Percentiles rank a stretch among this genome's conserved stretches.
Conservation (phyloP, 192 early-diverging fungal genomes). For the Backusella parvicylindrica region DNA sequence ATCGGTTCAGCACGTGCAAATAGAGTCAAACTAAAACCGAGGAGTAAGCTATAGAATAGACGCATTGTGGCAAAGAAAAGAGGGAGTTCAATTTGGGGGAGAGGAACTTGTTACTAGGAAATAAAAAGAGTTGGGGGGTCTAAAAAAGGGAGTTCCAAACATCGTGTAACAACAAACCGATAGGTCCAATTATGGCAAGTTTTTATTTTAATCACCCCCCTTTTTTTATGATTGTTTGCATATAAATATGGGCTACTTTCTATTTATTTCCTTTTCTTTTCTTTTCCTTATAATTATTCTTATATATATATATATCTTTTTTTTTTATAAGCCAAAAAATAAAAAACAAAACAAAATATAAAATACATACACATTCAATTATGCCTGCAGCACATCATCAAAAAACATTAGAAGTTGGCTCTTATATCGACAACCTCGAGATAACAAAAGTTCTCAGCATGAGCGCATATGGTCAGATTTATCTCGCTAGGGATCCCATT, state of each 20-base stretch:
- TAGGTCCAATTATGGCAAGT: neutral
- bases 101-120: neutral
- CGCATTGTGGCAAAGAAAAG: neutral
- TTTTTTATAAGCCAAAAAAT: neutral
- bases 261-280: slow-evolving; percentile 2
- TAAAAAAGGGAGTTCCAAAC: neutral
- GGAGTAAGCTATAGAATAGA: neutral
- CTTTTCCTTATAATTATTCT: neutral
- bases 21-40: neutral
- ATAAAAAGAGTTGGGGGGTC: neutral
- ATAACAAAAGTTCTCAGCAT: slow-evolving; percentile 56
- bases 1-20: slow-evolving; percentile 5
- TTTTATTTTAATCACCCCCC: neutral
- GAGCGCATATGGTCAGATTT: slow-evolving; percentile 75
- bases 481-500: slow-evolving; percentile 55
- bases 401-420: slow-evolving; percentile 15
- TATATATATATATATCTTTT: neutral
- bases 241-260: neutral
- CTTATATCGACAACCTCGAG: slow-evolving; percentile 38
- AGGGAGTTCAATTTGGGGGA: neutral
- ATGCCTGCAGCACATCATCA: neutral
- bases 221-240: slow-evolving; percentile 6
- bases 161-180: neutral
- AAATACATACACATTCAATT: neutral
- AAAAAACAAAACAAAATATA: neutral